phyloP scores from a whole-genome alignment of 2,329 filamentous ascomycete genomes.

The Pestalotiopsis fici region DNA sequence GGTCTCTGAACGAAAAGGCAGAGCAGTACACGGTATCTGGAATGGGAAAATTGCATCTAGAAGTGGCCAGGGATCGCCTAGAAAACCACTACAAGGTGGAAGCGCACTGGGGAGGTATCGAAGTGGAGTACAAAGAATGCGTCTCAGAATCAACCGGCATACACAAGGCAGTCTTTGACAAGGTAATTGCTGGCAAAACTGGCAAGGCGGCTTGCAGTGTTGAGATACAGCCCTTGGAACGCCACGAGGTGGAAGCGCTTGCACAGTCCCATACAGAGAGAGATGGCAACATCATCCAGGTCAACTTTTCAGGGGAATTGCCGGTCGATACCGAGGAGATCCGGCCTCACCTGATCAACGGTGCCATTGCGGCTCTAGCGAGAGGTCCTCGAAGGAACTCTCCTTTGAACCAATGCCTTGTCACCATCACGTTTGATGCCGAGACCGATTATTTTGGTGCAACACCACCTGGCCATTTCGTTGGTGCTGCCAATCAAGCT shows the following conservation, averaged over 20 bases:
- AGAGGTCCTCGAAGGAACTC: constrained; percentile 81
- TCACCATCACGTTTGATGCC: constrained; percentile 71
- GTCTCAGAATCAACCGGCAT: constrained; percentile 59
- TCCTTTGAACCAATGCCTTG: constrained; percentile 74
- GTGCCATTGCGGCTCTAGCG: constrained; percentile 79
- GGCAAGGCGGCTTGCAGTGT: constrained; percentile 78
- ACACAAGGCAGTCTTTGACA: constrained; percentile 70
- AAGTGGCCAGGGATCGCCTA: constrained; percentile 86
- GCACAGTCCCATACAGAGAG: constrained; percentile 47
- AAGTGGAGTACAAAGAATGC: constrained; percentile 93
- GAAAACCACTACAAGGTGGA: constrained; percentile 87
- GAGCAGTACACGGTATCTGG: constrained; percentile 92
- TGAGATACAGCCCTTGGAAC: constrained; percentile 61
- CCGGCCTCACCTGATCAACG: constrained; percentile 70
- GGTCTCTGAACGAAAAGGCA: constrained; percentile 83
- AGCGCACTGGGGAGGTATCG: constrained; percentile 85
- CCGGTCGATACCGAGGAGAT: constrained; percentile 52
- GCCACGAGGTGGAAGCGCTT: constrained; percentile 35
- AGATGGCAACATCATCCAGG: constrained; percentile 72
- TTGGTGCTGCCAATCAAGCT: constrained; percentile 62
- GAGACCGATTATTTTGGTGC: constrained; percentile 63
- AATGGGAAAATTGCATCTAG: constrained; percentile 95
- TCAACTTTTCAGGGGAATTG: constrained; percentile 41
- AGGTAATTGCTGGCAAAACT: constrained; percentile 75
- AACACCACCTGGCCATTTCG: constrained; percentile 67